A percentile compares a stretch with the other conserved stretches of the same genome.
phyloP scores from a whole-genome alignment of 2,329 filamentous ascomycete genomes.

The Colletotrichum agaves region DNA sequence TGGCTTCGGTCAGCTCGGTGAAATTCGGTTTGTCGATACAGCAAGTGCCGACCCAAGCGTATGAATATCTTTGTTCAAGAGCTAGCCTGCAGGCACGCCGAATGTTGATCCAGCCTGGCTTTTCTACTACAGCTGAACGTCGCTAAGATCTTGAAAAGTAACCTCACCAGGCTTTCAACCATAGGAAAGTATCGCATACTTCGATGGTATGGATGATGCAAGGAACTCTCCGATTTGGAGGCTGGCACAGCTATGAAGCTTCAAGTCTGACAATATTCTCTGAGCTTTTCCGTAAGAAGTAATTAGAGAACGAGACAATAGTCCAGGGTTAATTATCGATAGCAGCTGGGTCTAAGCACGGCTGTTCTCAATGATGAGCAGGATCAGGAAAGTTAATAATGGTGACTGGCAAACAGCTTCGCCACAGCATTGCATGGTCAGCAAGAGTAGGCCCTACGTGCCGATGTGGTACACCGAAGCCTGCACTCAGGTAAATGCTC shows the following conservation, averaged over 20 bases:
- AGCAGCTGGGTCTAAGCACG: no score
- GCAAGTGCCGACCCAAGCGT: background rate
- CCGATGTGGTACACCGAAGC: no score
- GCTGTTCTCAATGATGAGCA: no score
- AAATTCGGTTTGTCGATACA: background rate
- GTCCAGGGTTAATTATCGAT: no score
- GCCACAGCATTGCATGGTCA: no score
- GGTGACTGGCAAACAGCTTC: no score
- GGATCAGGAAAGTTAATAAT: no score
- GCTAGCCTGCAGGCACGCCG: background rate
- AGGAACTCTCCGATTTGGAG: background rate
- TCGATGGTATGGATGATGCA: background rate
- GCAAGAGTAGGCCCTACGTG: no score
- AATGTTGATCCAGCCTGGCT: background rate
- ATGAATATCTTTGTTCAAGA: background rate
- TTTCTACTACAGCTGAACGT: background rate
- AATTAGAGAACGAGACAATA: no score
- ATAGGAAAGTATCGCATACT: background rate
- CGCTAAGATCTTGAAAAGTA: background rate
- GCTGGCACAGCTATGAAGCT: background rate
- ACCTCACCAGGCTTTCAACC: background rate
- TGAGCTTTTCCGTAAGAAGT: no score
- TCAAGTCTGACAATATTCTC: background rate
- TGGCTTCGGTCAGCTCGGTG: background rate
- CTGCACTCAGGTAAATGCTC: no score